Evolutionary conservation across 352 stramenopile genomes (phyloP).

Genomic region (Pythium utonaiense): DNA sequence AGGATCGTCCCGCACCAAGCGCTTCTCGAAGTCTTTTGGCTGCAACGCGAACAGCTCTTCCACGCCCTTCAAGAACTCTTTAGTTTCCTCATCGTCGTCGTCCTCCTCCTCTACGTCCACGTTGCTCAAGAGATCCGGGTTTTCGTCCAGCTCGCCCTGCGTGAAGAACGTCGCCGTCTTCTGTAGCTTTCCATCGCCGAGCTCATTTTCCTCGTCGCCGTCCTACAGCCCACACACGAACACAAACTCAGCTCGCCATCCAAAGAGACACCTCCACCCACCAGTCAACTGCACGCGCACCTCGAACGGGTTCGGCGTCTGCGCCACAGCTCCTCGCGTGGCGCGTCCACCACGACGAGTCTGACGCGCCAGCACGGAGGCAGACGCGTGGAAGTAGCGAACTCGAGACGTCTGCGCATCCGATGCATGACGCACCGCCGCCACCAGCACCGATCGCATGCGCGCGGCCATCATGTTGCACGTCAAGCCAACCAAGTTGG

Average conservation of each 20-base stretch:
- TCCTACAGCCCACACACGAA: constrained; percentile 31
- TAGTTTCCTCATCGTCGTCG: constrained; percentile 24
- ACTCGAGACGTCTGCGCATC: not conserved
- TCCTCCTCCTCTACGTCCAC: not conserved
- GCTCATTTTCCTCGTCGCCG: constrained; percentile 23
- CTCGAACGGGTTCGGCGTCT: constrained; percentile 31
- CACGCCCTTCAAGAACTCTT: constrained; percentile 68
- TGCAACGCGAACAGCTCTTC: constrained; percentile 65
- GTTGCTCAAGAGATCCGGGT: constrained; percentile 16
- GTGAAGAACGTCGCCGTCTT: constrained; percentile 29
- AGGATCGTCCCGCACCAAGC: constrained; percentile 29
- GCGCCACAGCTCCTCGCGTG: constrained; percentile 6
- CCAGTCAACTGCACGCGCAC: not conserved
- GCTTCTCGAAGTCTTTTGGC: constrained; percentile 50
- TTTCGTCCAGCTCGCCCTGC: constrained; percentile 25
- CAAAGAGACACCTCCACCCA: no score
- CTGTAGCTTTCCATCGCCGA: constrained; percentile 9
- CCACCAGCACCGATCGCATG: constrained; percentile 7
- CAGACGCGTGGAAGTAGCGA: constrained; percentile 41
- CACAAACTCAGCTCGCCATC: not conserved
- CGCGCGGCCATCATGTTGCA: constrained; percentile 5
- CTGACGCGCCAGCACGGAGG: constrained; percentile 32
- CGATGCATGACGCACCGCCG: constrained; percentile 3
- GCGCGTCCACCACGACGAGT: constrained; percentile 36
- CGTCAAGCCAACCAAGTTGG: constrained; percentile 15